Evolutionary conservation across 768 basidiomycete genomes (phyloP).

Genomic region (Amanita thiersii): DNA sequence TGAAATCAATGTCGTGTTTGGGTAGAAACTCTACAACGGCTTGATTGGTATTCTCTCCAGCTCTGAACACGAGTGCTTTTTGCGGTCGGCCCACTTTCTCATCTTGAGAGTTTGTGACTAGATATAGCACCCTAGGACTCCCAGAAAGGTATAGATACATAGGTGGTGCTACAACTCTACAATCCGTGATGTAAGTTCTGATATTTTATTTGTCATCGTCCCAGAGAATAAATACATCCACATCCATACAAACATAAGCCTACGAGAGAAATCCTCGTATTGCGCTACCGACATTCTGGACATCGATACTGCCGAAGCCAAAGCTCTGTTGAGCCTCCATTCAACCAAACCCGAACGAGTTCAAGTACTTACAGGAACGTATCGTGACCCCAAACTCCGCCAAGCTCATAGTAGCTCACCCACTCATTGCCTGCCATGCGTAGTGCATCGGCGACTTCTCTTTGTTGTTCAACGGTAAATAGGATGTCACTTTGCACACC

Average conservation of each 20-base stretch:
- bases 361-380: slow-evolving; percentile 73
- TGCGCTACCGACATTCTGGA: slow-evolving; percentile 85
- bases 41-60: slow-evolving; percentile 45
- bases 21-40: slow-evolving; percentile 84
- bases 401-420: slow-evolving; percentile 95
- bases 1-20: slow-evolving; percentile 62
- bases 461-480: slow-evolving; percentile 95
- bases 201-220: slow-evolving; percentile 1
- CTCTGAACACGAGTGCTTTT: slow-evolving; percentile 66
- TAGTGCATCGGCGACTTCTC: slow-evolving; percentile 89
- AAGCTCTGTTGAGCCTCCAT: slow-evolving; percentile 6
- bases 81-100: slow-evolving; percentile 52
- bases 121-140: slow-evolving; percentile 62
- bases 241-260: slow-evolving; percentile 1
- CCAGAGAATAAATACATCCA: background rate
- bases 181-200: background rate
- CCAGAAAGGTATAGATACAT: slow-evolving; percentile 76
- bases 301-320: slow-evolving; percentile 80
- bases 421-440: slow-evolving; percentile 81
- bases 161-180: background rate
- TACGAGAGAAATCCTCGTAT: slow-evolving; percentile 81
- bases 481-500: slow-evolving; percentile 97
- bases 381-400: slow-evolving; percentile 99
- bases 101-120: slow-evolving; percentile 63
- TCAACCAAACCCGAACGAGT: background rate